Conservation (phyloP, 2,329 filamentous ascomycete genomes). For the Trichophyton schoenleinii region DNA sequence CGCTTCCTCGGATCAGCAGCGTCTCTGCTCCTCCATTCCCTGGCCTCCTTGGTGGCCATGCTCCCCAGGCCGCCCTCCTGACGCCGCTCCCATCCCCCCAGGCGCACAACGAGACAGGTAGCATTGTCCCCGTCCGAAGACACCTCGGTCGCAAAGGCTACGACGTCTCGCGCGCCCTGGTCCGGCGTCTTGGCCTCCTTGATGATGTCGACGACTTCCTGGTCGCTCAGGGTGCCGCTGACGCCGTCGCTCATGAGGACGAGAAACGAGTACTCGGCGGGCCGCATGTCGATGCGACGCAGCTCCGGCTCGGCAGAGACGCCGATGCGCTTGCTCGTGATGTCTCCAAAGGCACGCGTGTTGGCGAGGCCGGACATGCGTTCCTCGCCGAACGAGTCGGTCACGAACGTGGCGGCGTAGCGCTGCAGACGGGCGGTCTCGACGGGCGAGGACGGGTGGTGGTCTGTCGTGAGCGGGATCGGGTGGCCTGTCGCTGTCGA, state of each 20-base stretch:
- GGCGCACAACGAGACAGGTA: conserved; percentile 49
- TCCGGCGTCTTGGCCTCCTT: conserved; percentile 91
- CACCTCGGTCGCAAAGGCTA: conserved; percentile 81
- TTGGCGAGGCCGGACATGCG: conserved; percentile 89
- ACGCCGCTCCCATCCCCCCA: conserved; percentile 53
- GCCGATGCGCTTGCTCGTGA: conserved; percentile 79
- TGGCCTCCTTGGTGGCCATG: conserved; percentile 79
- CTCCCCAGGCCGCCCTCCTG: conserved; percentile 75
- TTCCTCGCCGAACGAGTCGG: conserved; percentile 94
- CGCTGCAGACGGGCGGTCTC: conserved; percentile 74
- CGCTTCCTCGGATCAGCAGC: conserved; percentile 68
- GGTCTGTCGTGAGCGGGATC: conserved; percentile 73
- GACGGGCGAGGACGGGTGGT: conserved; percentile 77
- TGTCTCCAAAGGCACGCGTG: conserved; percentile 86
- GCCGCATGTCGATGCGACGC: conserved; percentile 60
- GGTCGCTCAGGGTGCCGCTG: conserved; percentile 71
- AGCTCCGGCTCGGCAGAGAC: conserved; percentile 92
- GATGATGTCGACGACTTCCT: conserved; percentile 90
- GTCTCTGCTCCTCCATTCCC: conserved; percentile 69
- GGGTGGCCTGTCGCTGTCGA: conserved; percentile 70
- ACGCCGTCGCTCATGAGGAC: conserved; percentile 84
- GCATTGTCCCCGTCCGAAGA: conserved; percentile 52
- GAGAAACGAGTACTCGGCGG: conserved; percentile 79
- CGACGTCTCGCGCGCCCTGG: conserved; percentile 64
- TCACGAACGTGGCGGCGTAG: conserved; percentile 76